Evolutionary conservation across 78 protist species (phyloP).

Genomic region (Planoprotostelium fungivorum): DNA sequence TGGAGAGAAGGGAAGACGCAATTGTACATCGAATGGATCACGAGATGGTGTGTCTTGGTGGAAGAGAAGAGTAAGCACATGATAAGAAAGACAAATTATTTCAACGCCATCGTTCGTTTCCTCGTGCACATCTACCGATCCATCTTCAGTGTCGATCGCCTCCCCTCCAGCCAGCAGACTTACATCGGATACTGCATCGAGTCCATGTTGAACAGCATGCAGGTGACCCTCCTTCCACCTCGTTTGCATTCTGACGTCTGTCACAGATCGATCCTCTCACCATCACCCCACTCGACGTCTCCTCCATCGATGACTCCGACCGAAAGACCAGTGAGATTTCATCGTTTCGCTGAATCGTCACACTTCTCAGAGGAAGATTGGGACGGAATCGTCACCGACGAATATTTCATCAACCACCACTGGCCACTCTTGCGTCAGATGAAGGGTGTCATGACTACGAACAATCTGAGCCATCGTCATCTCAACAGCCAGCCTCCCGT

Average conservation of each 20-base stretch:
- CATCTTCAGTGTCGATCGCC: not conserved
- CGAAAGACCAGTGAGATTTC: too few species aligned
- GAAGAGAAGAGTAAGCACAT: not conserved
- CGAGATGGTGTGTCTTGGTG: not conserved
- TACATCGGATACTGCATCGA: not conserved
- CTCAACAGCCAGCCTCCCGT: too few species aligned
- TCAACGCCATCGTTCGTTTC: not conserved
- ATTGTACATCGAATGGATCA: not conserved
- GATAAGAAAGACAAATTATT: not conserved
- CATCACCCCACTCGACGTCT: not conserved
- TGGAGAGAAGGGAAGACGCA: not conserved
- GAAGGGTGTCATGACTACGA: not conserved
- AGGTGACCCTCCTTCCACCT: not conserved
- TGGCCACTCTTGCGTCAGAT: not conserved
- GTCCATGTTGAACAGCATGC: not conserved
- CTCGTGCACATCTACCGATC: not conserved
- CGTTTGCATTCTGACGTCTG: not conserved
- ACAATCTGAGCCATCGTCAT: not conserved
- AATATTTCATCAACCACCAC: not conserved
- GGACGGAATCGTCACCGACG: not conserved
- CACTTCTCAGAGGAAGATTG: not conserved
- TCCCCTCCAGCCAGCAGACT: not conserved
- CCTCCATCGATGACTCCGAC: too few species aligned
- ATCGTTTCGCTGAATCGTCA: too few species aligned
- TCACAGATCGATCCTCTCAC: not conserved